Evolutionary conservation across 768 basidiomycete species (phyloP).

Genomic region (Lentinus tigrinus): DNA sequence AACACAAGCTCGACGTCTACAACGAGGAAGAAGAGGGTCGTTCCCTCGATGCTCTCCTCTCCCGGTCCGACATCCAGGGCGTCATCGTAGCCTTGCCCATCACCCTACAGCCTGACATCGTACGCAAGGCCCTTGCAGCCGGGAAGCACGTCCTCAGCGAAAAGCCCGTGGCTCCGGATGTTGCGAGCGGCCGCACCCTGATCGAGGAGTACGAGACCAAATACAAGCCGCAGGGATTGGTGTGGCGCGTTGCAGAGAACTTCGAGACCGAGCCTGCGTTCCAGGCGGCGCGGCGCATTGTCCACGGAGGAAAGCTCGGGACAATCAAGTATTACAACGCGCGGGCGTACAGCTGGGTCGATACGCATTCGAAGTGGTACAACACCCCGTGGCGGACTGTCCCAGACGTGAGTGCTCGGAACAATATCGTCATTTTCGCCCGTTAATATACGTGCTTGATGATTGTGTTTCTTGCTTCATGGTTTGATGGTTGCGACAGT

Average conservation of each 20-base stretch:
- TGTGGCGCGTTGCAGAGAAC: constrained; percentile 85
- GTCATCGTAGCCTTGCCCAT: constrained; percentile 82
- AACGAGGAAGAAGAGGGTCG: constrained; percentile 45
- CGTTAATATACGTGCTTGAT: too few relatives aligned
- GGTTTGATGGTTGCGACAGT: constrained; percentile 35
- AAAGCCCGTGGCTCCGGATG: constrained; percentile 80
- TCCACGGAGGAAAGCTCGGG: constrained; percentile 67
- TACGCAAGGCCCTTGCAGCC: constrained; percentile 61
- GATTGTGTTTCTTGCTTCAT: too few relatives aligned
- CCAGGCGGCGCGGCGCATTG: constrained; percentile 45
- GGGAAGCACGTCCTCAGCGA: constrained; percentile 90
- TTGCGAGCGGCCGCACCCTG: constrained; percentile 59
- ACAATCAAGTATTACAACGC: constrained; percentile 67
- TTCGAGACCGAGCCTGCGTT: constrained; percentile 66
- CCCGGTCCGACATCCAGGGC: constrained; percentile 64
- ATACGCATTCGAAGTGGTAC: constrained; percentile 70
- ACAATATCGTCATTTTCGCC: not conserved
- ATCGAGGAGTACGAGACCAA: constrained; percentile 63
- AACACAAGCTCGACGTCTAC: constrained; percentile 48
- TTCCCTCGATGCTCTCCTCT: constrained; percentile 63
- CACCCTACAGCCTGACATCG: constrained; percentile 63
- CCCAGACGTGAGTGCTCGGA: constrained; percentile 59
- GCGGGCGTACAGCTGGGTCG: constrained; percentile 49
- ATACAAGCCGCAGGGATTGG: constrained; percentile 64
- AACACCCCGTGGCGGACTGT: constrained; percentile 82